phyloP scores from a whole-genome alignment of 2,329 filamentous ascomycete species.

The Trichoderma pleuroti region DNA sequence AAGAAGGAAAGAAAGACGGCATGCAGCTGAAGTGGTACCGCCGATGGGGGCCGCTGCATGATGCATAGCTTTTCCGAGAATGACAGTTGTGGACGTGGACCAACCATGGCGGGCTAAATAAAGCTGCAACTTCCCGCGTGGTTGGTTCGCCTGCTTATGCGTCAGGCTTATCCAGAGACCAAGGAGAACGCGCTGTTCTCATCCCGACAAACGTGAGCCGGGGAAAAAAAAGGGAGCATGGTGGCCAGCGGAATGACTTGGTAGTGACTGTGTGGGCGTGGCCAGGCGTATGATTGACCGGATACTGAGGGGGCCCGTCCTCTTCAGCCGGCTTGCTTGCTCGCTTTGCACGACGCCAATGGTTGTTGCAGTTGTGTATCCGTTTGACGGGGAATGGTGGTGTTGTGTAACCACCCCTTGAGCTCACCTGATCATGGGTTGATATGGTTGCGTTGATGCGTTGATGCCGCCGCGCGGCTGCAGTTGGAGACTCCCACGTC shows the following conservation, averaged over 20 bases:
- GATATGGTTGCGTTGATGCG: background rate
- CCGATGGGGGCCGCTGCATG: background rate
- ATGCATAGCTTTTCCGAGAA: background rate
- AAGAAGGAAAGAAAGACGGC: background rate
- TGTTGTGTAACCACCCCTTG: background rate
- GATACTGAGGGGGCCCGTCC: background rate
- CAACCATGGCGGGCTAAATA: background rate
- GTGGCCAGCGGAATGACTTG: background rate
- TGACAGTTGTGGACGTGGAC: background rate
- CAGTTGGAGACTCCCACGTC: background rate
- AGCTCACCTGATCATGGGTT: slow-evolving; percentile 1
- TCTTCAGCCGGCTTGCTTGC: background rate
- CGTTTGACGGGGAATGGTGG: background rate
- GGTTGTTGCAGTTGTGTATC: background rate
- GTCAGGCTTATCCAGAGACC: background rate
- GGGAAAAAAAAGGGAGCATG: background rate
- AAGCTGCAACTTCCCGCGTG: background rate
- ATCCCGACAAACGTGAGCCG: background rate
- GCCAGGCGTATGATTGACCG: background rate
- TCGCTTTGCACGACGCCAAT: background rate
- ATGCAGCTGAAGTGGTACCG: background rate
- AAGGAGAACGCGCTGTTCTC: background rate
- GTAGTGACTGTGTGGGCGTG: background rate
- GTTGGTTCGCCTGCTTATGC: background rate
- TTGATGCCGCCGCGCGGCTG: background rate